Percentiles rank a stretch among this genome's conserved stretches.
Evolutionary conservation across 1,139 yeast species (phyloP).

Genomic region (Magnusiomyces suaveolens): DNA sequence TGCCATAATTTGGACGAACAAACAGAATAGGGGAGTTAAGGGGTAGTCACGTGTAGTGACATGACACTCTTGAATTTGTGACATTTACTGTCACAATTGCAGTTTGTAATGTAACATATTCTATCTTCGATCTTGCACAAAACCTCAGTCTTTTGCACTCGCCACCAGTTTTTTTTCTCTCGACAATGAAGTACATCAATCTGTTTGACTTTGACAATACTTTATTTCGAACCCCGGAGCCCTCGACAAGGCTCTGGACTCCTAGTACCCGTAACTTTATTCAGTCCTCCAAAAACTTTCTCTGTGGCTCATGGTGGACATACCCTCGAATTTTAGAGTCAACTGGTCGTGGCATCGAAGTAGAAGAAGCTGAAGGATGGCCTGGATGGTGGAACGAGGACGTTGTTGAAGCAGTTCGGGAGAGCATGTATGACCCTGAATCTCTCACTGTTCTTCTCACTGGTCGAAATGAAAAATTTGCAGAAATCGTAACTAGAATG

Average conservation of each 20-base stretch:
- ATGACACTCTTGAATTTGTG: neutral
- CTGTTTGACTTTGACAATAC: slow-evolving; percentile 44
- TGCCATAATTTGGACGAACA: neutral
- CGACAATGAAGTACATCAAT: slow-evolving; percentile 27
- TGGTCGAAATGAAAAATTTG: slow-evolving; percentile 34
- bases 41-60: neutral
- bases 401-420: slow-evolving; percentile 29
- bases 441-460: slow-evolving; percentile 36
- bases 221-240: slow-evolving; percentile 37
- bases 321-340: slow-evolving; percentile 31
- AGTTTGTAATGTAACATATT: no score
- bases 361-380: slow-evolving; percentile 26
- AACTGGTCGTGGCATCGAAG: slow-evolving; percentile 32
- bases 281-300: slow-evolving; percentile 24
- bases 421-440: slow-evolving; percentile 30
- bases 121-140: no score
- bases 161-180: no score
- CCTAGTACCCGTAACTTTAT: slow-evolving; percentile 26
- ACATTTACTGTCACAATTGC: no score
- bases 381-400: slow-evolving; percentile 38
- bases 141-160: no score
- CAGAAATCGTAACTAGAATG: slow-evolving; percentile 25
- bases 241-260: slow-evolving; percentile 35
- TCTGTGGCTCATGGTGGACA: slow-evolving; percentile 43
- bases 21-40: neutral